phyloP scores from a whole-genome alignment of 148 eudicot species.

The Silene conica region DNA sequence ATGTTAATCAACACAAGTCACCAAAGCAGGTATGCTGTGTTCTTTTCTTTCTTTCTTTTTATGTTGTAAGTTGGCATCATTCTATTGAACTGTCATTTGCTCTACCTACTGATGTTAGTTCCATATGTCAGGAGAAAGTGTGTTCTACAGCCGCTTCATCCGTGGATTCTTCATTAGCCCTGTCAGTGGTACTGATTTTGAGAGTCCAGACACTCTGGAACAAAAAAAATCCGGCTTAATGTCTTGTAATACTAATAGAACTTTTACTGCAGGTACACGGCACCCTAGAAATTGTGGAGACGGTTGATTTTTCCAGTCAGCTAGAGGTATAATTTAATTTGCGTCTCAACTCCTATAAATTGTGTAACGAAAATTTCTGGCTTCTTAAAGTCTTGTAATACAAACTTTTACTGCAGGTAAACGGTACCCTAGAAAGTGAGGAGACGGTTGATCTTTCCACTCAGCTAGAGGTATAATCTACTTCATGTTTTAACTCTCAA shows the following conservation, averaged over 20 bases:
- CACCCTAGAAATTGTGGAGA: constrained; percentile 17
- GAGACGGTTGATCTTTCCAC: constrained; percentile 5
- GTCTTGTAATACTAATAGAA: not conserved
- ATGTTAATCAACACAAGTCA: constrained; percentile 25
- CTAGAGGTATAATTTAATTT: constrained; percentile 23
- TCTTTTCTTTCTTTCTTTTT: not conserved
- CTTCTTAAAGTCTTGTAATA: no score
- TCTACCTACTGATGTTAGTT: not conserved
- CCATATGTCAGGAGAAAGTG: constrained; percentile 14
- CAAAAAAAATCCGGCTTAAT: not conserved
- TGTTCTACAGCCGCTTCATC: constrained; percentile 16
- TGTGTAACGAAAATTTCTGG: no score
- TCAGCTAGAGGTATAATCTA: constrained; percentile 21
- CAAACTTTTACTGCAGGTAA: constrained; percentile 21
- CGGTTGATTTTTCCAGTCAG: constrained; percentile 6
- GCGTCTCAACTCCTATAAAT: no score
- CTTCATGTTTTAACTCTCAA: not conserved
- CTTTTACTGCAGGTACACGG: constrained; percentile 18
- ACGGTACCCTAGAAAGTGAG: constrained; percentile 18
- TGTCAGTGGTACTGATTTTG: constrained; percentile 18
- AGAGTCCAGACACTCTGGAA: not conserved
- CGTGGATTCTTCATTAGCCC: constrained; percentile 15
- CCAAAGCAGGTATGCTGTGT: constrained; percentile 33
- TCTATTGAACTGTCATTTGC: not conserved
- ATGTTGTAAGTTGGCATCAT: not conserved